phyloP scores from a whole-genome alignment of 257 asterid genomes.

The Coffea canephora region DNA sequence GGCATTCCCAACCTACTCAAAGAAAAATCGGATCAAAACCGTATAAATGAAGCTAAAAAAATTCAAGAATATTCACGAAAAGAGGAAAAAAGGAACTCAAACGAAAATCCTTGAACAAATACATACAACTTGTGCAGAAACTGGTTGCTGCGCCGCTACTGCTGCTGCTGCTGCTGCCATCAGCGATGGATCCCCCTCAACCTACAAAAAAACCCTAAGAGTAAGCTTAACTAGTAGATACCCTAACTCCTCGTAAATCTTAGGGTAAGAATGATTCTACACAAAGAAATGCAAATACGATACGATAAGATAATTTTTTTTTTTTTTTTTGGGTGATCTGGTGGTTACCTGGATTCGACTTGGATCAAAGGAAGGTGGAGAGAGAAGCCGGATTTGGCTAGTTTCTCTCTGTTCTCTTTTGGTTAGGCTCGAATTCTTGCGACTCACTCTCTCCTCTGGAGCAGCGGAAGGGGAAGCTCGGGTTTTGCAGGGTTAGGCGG shows the following conservation, averaged over 20 bases:
- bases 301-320: neutral
- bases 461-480: constrained; percentile 39
- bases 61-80: neutral
- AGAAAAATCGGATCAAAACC: neutral
- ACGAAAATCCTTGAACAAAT: neutral
- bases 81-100: neutral
- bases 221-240: neutral
- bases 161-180: constrained; percentile 54
- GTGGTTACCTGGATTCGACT: constrained; percentile 48
- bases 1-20: constrained; percentile 74
- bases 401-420: constrained; percentile 31
- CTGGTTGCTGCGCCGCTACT: constrained; percentile 39
- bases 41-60: neutral
- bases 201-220: constrained; percentile 24
- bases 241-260: constrained; percentile 3
- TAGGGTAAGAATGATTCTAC: neutral
- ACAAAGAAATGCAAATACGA: neutral
- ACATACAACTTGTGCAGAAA: constrained; percentile 71
- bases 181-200: constrained; percentile 31
- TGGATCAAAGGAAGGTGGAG: constrained; percentile 39
- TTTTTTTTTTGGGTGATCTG: constrained; percentile 28
- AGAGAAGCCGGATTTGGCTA: constrained; percentile 33
- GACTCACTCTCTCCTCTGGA: constrained; percentile 9
- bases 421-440: constrained; percentile 6
- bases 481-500: constrained; percentile 33